A percentile compares a stretch with the other conserved stretches of the same genome.
phyloP scores from a whole-genome alignment of 192 early-diverging fungal genomes.

The Linnemannia elongata region DNA sequence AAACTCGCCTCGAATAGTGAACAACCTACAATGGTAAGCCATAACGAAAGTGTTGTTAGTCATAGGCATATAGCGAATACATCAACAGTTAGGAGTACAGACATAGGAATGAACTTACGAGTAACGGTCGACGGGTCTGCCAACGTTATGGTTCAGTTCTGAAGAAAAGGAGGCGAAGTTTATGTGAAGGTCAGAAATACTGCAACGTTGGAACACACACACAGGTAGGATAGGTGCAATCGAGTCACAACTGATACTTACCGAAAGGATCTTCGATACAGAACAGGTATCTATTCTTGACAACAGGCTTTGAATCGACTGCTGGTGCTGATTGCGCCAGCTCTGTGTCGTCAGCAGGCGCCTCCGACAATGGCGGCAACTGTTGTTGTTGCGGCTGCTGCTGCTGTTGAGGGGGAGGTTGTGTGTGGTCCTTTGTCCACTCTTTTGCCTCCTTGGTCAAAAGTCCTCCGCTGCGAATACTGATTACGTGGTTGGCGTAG shows the following conservation, averaged over 20 bases:
- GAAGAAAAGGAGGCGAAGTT: background rate
- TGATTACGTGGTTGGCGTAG: conserved; percentile 40
- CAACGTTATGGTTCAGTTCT: conserved; percentile 53
- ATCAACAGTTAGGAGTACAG: background rate
- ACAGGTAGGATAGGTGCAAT: background rate
- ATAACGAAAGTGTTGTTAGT: background rate
- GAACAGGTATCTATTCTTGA: conserved; percentile 53
- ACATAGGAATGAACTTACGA: conserved; percentile 20
- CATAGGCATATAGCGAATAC: background rate
- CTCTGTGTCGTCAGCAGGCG: conserved; percentile 1
- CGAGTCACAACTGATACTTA: background rate
- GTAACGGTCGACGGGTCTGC: conserved; percentile 47
- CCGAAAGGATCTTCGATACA: conserved; percentile 55
- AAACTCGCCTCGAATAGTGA: conserved; percentile 56
- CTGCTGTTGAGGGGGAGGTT: conserved; percentile 24
- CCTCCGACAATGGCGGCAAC: background rate
- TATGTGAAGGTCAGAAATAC: background rate
- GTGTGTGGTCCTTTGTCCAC: conserved; percentile 45
- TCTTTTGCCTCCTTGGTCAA: conserved; percentile 50
- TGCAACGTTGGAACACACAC: background rate
- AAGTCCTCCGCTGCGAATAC: conserved; percentile 43
- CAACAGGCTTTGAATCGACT: conserved; percentile 27
- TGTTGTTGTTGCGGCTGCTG: conserved; percentile 4
- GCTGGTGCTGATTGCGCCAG: background rate
- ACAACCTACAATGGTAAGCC: conserved; percentile 14